Conservation (phyloP, 1,139 yeast genomes). For the Hansenula lynferdii region DNA sequence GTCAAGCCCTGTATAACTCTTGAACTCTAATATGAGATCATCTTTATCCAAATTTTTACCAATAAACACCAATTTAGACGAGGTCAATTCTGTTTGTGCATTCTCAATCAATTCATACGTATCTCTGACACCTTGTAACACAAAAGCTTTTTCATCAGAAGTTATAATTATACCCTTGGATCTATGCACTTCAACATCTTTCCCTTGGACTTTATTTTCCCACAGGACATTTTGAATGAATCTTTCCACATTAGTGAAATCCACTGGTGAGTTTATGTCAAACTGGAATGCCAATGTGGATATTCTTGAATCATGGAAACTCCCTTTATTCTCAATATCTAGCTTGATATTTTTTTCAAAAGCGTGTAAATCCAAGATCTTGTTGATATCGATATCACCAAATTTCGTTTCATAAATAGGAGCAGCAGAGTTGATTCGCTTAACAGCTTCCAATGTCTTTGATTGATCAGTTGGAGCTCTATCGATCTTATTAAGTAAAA, state of each 20-base stretch:
- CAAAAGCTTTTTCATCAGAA: slow-evolving; percentile 30
- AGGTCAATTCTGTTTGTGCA: slow-evolving; percentile 31
- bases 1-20: slow-evolving; percentile 13
- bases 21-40: slow-evolving; percentile 25
- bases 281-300: slow-evolving; percentile 57
- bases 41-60: slow-evolving; percentile 56
- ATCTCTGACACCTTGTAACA: slow-evolving; percentile 92
- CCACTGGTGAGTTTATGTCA: slow-evolving; percentile 32
- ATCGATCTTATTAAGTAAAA: slow-evolving; percentile 77
- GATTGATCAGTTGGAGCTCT: slow-evolving; percentile 28
- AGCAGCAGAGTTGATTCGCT: slow-evolving; percentile 61
- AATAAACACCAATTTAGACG: slow-evolving; percentile 68
- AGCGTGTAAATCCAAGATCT: slow-evolving; percentile 75
- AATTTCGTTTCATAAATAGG: slow-evolving; percentile 63
- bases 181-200: slow-evolving; percentile 66
- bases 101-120: slow-evolving; percentile 76
- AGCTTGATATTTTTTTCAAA: slow-evolving; percentile 50
- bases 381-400: slow-evolving; percentile 63
- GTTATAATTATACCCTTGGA: slow-evolving; percentile 67
- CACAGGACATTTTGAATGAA: slow-evolving; percentile 67
- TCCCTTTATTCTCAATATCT: slow-evolving; percentile 23
- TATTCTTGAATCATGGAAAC: slow-evolving; percentile 53
- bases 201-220: slow-evolving; percentile 47
- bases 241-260: slow-evolving; percentile 43
- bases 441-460: slow-evolving; percentile 30